Evolutionary conservation across 495 filamentous ascomycete species (phyloP).

Genomic region (Glarea lozoyensis): DNA sequence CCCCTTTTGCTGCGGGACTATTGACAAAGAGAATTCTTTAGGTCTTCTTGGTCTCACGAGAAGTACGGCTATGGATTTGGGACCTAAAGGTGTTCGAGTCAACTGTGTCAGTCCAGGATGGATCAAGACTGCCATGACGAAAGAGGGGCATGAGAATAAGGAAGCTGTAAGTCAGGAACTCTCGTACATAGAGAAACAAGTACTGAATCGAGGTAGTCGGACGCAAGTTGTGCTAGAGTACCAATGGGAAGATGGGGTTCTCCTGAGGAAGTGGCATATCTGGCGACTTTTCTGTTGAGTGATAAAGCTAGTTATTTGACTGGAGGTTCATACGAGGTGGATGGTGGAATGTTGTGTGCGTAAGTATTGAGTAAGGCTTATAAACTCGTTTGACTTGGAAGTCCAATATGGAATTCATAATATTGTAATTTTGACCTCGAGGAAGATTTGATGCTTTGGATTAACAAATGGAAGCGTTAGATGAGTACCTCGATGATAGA

Average conservation of each 20-base stretch:
- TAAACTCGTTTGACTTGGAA: too few relatives aligned
- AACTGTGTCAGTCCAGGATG: slow-evolving; percentile 65
- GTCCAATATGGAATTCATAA: too few relatives aligned
- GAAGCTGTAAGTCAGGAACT: background rate
- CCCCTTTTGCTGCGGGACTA: background rate
- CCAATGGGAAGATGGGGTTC: slow-evolving; percentile 18
- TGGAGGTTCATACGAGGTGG: slow-evolving; percentile 8
- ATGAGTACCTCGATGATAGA: too few relatives aligned
- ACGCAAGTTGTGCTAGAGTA: background rate
- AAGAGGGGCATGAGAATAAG: background rate
- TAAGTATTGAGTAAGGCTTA: slow-evolving; percentile 1
- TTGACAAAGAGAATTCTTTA: background rate
- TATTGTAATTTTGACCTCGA: too few relatives aligned
- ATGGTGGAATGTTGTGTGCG: slow-evolving; percentile 13
- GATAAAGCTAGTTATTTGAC: slow-evolving; percentile 17
- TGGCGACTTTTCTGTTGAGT: slow-evolving; percentile 16
- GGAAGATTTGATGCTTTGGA: too few relatives aligned
- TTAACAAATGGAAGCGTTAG: too few relatives aligned
- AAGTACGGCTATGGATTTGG: slow-evolving; percentile 56
- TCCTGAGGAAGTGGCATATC: slow-evolving; percentile 13
- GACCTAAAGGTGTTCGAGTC: slow-evolving; percentile 47
- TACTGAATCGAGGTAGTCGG: background rate
- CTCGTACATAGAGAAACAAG: background rate
- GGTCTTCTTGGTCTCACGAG: slow-evolving; percentile 49
- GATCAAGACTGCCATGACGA: slow-evolving; percentile 6